Conservation (phyloP, 441 rosid genomes). For the Jatropha multifida region DNA sequence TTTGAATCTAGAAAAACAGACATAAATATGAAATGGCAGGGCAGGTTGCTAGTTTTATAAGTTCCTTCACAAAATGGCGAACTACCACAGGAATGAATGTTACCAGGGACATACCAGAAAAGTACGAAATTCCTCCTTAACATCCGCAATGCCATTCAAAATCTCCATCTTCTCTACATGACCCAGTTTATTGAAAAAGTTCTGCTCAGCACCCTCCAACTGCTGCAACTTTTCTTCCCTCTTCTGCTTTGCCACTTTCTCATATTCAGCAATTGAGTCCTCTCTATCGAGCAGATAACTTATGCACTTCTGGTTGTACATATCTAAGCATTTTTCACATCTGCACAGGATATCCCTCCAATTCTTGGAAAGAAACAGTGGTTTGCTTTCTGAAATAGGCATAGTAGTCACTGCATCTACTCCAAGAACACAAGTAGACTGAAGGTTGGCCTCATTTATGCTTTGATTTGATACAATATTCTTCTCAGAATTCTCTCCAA, state of each 20-base stretch:
- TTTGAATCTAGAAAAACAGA: background rate
- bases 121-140: constrained; percentile 62
- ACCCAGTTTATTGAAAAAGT: constrained; percentile 59
- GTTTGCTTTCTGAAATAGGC: constrained; percentile 44
- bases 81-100: background rate
- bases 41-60: background rate
- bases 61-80: background rate
- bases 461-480: constrained; percentile 25
- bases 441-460: constrained; percentile 20
- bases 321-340: constrained; percentile 65
- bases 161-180: constrained; percentile 93
- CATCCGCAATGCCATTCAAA: constrained; percentile 77
- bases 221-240: constrained; percentile 88
- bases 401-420: constrained; percentile 22
- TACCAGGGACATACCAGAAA: constrained; percentile 55
- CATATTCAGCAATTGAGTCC: constrained; percentile 86
- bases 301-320: constrained; percentile 58
- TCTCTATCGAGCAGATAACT: constrained; percentile 73
- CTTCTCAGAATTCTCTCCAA: constrained; percentile 54
- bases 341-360: constrained; percentile 85
- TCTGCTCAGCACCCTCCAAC: constrained; percentile 70
- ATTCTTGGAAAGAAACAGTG: constrained; percentile 71
- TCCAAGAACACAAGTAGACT: constrained; percentile 45
- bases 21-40: background rate
- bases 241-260: constrained; percentile 77